phyloP scores from a whole-genome alignment of 2,329 filamentous ascomycete species.

The Aureobasidium sp. region DNA sequence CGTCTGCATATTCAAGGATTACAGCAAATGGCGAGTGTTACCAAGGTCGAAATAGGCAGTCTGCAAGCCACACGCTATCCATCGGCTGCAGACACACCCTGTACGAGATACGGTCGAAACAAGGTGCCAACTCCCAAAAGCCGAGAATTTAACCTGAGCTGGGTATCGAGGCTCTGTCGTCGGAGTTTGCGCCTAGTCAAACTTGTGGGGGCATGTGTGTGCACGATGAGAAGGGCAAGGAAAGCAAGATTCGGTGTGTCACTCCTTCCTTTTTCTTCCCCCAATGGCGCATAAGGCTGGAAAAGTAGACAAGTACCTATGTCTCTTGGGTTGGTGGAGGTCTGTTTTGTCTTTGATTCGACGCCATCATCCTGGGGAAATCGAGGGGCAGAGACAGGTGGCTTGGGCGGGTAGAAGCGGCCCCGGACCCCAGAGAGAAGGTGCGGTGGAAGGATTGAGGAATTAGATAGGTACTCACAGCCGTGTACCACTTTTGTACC shows the following conservation, averaged over 20 bases:
- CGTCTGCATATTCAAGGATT: too few species aligned
- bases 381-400: background rate
- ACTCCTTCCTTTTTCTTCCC: background rate
- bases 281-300: background rate
- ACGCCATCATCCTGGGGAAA: conserved; percentile 5
- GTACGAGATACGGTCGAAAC: background rate
- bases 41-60: too few species aligned
- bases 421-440: background rate
- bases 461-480: background rate
- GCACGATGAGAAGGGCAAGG: background rate
- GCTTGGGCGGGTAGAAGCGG: conserved; percentile 1
- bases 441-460: background rate
- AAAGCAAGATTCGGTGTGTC: background rate
- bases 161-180: background rate
- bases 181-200: background rate
- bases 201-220: background rate
- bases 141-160: background rate
- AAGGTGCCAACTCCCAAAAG: background rate
- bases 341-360: background rate
- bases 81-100: too few species aligned
- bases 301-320: background rate
- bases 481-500: background rate
- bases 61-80: too few species aligned
- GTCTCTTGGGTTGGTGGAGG: background rate
- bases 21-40: too few species aligned